Percentiles rank a stretch among this genome's conserved stretches.
These are phyloP conservation scores for Pachyrhizus erosus DNA, from an alignment of 306 rosid genomes.

Conservation along the genomic window DNA sequence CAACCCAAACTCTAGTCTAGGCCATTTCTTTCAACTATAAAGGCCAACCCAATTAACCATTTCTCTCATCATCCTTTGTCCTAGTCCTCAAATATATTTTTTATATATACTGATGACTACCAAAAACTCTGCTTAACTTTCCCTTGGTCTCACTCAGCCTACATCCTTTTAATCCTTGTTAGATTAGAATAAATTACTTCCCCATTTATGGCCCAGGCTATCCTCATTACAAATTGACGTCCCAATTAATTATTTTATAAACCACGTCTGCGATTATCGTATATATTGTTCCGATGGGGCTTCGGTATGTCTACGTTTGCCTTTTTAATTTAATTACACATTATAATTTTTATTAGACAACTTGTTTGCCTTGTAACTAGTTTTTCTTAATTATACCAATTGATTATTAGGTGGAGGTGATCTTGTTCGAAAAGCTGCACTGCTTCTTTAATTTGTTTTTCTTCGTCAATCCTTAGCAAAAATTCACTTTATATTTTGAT, in stretches of 20 bases:
- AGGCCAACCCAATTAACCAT: not conserved
- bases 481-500: conserved; percentile 34
- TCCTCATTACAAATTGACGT: conserved; percentile 34
- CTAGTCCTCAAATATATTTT: not conserved
- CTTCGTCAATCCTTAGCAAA: conserved; percentile 50
- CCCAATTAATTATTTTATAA: conserved; percentile 11
- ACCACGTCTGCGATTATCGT: conserved; percentile 1
- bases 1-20: not conserved
- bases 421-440: conserved; percentile 30
- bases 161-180: conserved; percentile 30
- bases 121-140: conserved; percentile 46
- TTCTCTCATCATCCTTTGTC: not conserved
- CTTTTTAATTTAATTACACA: not conserved
- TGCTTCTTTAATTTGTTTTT: conserved; percentile 9
- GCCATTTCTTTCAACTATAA: not conserved
- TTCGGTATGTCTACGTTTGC: conserved; percentile 27
- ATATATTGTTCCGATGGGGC: conserved; percentile 3
- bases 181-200: conserved; percentile 43
- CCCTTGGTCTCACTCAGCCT: conserved; percentile 45
- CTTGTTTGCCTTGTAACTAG: not conserved
- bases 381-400: conserved; percentile 32
- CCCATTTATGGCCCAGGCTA: conserved; percentile 37
- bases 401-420: not conserved
- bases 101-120: not conserved
- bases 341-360: not conserved